Base-by-base conservation (phyloP, 2,329 filamentous ascomycete species). In the Colletotrichum lentis region DNA sequence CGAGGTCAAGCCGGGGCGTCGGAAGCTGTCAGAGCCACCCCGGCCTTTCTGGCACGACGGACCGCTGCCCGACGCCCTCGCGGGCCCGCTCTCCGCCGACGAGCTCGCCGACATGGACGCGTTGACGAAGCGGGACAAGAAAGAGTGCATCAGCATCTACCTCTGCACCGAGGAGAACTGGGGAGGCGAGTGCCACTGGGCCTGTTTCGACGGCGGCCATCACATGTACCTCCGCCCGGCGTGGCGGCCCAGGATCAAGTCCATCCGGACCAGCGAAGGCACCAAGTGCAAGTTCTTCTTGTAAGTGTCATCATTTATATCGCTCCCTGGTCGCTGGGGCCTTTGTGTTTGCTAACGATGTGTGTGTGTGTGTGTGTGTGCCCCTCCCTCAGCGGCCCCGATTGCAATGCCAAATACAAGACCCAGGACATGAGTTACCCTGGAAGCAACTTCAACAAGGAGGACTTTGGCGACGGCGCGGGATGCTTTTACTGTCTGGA, bases 281-380 rank as follows among this genome's bases (percentile, higher is more conserved):
- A 10, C 44, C 5, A 24, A 37, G 4, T 60, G 57, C 46, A 60
- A 39, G 7, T 60, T 60, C 20, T 60, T 60, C 44, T 50, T 60
- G 57, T 60, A 50, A 14, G 57, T 39, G 4, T 11, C 4, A 22
- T 3, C 7, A 31, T n/a, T 8, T 8, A 31, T 31, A 31, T 31
- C 27, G 7, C 31, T 3, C 3, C 8, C 31, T 35, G 31, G 31
- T 35, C 8, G 8, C 3, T 7, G 2, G 31, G 31, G 4, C 24
- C 31, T 2, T 10, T 7, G 31, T 35, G 8, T 11, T 14, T 11
- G 3, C 43, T 49, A n/a, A 55, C 24, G 31, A 11, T 35, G 12
- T 20, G 16, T 6, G 11, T 22, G 5, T 24, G 24, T 24, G 24
- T 24, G 24, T 24, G 24, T 24, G 24, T 24, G 2, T 4, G 24